Conservation (phyloP, 192 early-diverging fungal genomes). For the Coemansia sp. region DNA sequence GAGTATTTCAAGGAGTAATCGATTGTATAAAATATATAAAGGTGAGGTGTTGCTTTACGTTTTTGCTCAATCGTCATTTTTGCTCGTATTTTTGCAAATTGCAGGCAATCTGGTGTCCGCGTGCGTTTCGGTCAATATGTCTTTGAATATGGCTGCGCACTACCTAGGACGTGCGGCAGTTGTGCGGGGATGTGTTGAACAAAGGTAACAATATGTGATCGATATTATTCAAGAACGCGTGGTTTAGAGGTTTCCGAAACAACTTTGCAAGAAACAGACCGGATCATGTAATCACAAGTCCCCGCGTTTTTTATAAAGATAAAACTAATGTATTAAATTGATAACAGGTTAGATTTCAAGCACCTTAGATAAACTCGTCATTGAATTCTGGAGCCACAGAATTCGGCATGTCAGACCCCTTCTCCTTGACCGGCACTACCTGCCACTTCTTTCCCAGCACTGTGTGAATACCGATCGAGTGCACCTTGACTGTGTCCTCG, state of each 20-base stretch:
- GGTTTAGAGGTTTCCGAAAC: background rate
- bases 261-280: too few species aligned
- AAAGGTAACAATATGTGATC: too few species aligned
- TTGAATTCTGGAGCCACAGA: background rate
- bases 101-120: too few species aligned
- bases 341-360: background rate
- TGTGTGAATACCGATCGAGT: slow-evolving; percentile 51
- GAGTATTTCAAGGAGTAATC: background rate
- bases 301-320: too few species aligned
- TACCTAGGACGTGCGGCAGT: too few species aligned
- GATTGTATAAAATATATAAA: slow-evolving; percentile 9
- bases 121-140: too few species aligned
- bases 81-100: too few species aligned
- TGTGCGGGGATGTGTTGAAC: too few species aligned
- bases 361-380: slow-evolving; percentile 3
- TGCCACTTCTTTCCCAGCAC: slow-evolving; percentile 53
- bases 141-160: too few species aligned
- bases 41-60: too few species aligned
- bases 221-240: background rate
- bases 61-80: too few species aligned
- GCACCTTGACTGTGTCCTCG: slow-evolving; percentile 60
- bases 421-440: slow-evolving; percentile 26
- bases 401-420: background rate
- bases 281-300: too few species aligned
- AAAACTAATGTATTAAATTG: background rate